phyloP scores from a whole-genome alignment of 2,329 filamentous ascomycete species.

The Amauroascus verrucosus region DNA sequence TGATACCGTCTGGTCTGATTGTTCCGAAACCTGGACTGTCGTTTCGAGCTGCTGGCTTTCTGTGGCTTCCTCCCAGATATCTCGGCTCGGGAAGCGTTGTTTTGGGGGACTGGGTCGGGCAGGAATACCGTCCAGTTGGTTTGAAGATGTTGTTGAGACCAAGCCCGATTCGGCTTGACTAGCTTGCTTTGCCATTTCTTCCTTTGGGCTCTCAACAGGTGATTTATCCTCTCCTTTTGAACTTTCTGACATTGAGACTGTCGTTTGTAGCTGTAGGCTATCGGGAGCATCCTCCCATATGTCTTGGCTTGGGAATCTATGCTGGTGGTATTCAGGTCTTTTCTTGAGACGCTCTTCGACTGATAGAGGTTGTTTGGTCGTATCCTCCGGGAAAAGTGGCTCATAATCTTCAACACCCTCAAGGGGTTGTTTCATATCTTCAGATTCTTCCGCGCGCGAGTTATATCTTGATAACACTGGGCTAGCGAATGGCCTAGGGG shows the following conservation, averaged over 20 bases:
- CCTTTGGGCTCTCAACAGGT: conserved; percentile 37
- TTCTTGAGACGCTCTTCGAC: conserved; percentile 24
- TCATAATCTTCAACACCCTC: conserved; percentile 92
- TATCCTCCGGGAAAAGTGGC: conserved; percentile 75
- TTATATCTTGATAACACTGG: conserved; percentile 45
- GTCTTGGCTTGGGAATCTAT: conserved; percentile 86
- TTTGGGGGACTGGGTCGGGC: conserved; percentile 37
- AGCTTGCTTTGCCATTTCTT: conserved; percentile 38
- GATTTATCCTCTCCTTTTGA: conserved; percentile 36
- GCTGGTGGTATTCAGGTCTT: conserved; percentile 45
- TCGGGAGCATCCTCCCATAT: conserved; percentile 94
- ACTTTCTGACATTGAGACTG: conserved; percentile 70
- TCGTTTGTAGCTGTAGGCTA: conserved; percentile 65
- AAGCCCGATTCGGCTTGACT: conserved; percentile 24
- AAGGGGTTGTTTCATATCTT: conserved; percentile 54
- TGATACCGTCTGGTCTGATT: conserved; percentile 4
- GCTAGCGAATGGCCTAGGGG: conserved; percentile 50
- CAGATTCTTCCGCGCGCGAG: conserved; percentile 42
- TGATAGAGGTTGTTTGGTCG: conserved; percentile 45
- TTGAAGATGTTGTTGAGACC: conserved; percentile 26
- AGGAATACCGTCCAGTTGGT: conserved; percentile 17
- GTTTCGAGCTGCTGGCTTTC: conserved; percentile 72
- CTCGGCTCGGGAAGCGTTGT: conserved; percentile 76
- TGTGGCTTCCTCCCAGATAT: conserved; percentile 90
- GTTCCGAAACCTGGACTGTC: conserved; percentile 51